Evolutionary conservation across 192 early-diverging fungal genomes (phyloP), one percentile per base, ranked within the genome.

Genomic region (Diversispora eburnea): DNA sequence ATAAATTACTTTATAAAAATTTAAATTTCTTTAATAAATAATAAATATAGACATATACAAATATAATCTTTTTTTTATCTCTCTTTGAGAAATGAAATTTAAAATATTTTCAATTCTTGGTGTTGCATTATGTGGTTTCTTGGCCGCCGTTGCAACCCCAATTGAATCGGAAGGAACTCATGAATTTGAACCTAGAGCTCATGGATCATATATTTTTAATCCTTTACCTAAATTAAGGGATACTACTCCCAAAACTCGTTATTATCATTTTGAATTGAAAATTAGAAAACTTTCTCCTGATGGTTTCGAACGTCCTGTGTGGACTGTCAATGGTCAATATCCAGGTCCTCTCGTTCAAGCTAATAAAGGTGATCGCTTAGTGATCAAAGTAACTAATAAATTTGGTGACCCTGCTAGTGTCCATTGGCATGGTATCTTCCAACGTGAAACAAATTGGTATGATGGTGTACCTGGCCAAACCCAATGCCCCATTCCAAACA

Each of bases 251-350:
- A 41, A 19, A 3, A 63, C 61, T 19, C 61, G 61, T 8, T 63
- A 17, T 15, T 63, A 63, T 43, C 8, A 63, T 5, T 45, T 63
- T 1, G n/a, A 17, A 5, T 42, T 63, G n/a, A 42, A 17, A 17
- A 8, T 17, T 3, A 15, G 13, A 13, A 42, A 45, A 17, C 3
- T 63, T 5, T 39, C 61, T 6, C 90, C 91, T 13, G 90, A 93
- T 81, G 88, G 87, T 45, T 72, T 68, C 56, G 85, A 87, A 70
- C 85, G 89, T 13, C 84, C 80, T 48, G 91, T 91, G 2, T 86
- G 77, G 39, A 90, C 89, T 59, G 87, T 90, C 66, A 92, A 92
- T 77, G 84, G 83, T 2, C 76, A 70, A 49, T 90, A 46, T 3
- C 83, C 79, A 39, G 79, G 73, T 17, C 85, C 85, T 10, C 20